phyloP scores from a whole-genome alignment of 495 filamentous ascomycete genomes.

The Filosporella fistucella region DNA sequence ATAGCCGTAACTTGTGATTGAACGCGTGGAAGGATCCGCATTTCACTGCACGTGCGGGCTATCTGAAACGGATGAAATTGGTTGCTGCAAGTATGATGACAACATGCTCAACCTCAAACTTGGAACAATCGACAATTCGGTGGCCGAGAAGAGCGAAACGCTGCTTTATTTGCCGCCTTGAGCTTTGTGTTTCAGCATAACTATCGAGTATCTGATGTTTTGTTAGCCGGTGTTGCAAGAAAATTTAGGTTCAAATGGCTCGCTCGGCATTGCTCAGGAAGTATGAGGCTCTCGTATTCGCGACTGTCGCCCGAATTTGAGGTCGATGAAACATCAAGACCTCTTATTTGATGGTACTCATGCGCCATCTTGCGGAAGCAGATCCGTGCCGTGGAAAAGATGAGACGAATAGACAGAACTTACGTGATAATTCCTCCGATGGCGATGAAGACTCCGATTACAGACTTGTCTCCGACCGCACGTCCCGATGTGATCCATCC shows the following conservation, averaged over 20 bases:
- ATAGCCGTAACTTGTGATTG: no score
- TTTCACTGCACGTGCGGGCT: background rate
- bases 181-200: slow-evolving; percentile 39
- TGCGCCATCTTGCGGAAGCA: no score
- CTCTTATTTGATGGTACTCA: no score
- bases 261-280: no score
- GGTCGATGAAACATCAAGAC: no score
- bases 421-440: slow-evolving; percentile 52
- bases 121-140: no score
- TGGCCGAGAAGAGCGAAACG: no score
- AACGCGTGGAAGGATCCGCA: background rate
- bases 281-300: no score
- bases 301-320: no score
- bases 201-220: slow-evolving; percentile 40
- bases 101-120: background rate
- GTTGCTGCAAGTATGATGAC: background rate
- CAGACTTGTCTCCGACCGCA: slow-evolving; percentile 44
- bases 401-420: slow-evolving; percentile 23
- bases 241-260: no score
- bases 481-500: slow-evolving; percentile 51
- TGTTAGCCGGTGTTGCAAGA: slow-evolving; percentile 6
- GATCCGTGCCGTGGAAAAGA: background rate
- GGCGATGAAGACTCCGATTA: slow-evolving; percentile 48
- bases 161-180: slow-evolving; percentile 10
- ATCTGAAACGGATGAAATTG: slow-evolving; percentile 1